Percentiles rank a stretch among this genome's conserved stretches.
phyloP scores from a whole-genome alignment of 2,329 filamentous ascomycete genomes.

The Paecilomyces variotii region DNA sequence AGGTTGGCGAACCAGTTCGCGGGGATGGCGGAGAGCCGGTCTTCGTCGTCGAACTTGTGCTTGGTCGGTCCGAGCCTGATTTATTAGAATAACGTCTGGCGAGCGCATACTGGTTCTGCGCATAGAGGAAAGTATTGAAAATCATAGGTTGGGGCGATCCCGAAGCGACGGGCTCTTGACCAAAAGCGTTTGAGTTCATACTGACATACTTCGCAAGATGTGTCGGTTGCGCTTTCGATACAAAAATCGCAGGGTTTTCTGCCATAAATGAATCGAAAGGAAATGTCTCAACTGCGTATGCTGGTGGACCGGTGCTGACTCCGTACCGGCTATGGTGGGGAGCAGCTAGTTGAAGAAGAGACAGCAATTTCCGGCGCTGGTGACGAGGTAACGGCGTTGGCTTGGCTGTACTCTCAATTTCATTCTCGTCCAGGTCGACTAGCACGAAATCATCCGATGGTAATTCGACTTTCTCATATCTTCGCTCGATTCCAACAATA shows the following conservation, averaged over 20 bases:
- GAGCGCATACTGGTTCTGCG: constrained; percentile 54
- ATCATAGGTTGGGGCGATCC: constrained; percentile 54
- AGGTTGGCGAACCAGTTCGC: constrained; percentile 61
- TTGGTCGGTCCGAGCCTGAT: constrained; percentile 58
- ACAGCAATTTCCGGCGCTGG: constrained; percentile 80
- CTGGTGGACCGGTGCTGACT: constrained; percentile 78
- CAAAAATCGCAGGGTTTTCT: constrained; percentile 75
- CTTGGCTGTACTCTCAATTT: constrained; percentile 72
- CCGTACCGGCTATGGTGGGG: constrained; percentile 83
- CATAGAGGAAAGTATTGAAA: constrained; percentile 84
- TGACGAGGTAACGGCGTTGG: constrained; percentile 78
- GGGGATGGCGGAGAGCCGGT: constrained; percentile 50
- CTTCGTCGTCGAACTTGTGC: constrained; percentile 56
- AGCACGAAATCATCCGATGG: constrained; percentile 94
- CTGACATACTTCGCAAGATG: constrained; percentile 79
- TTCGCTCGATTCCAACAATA: constrained; percentile 88
- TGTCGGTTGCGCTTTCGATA: constrained; percentile 59
- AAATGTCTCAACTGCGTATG: constrained; percentile 87
- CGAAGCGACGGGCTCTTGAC: constrained; percentile 50
- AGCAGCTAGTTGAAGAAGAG: constrained; percentile 79
- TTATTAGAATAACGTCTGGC: constrained; percentile 33
- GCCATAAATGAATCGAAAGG: constrained; percentile 84
- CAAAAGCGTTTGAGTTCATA: constrained; percentile 83
- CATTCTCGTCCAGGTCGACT: constrained; percentile 86
- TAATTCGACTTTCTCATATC: constrained; percentile 58